Percentiles rank a stretch among this genome's conserved stretches.
phyloP scores from a whole-genome alignment of 768 basidiomycete genomes.

The Daedalea quercina region DNA sequence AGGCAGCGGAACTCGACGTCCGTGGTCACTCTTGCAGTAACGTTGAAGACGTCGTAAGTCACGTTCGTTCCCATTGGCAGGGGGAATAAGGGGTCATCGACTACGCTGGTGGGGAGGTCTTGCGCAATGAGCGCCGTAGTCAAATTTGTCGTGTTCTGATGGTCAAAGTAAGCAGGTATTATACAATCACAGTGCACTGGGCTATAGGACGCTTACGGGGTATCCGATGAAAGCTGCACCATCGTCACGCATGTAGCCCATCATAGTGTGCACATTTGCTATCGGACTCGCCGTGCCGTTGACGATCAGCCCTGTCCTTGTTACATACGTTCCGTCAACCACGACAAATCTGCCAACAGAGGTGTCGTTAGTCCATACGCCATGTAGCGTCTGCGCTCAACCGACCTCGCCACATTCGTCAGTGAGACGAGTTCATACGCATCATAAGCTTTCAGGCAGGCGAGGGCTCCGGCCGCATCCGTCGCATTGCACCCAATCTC shows the following conservation, averaged over 20 bases:
- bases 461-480: constrained; percentile 21
- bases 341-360: constrained; percentile 30
- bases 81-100: constrained; percentile 32
- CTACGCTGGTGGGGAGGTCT: constrained; percentile 13
- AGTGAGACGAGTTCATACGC: constrained; percentile 31
- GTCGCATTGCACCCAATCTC: constrained; percentile 33
- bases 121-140: constrained; percentile 18
- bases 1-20: constrained; percentile 42
- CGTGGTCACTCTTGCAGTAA: constrained; percentile 36
- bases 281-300: constrained; percentile 29
- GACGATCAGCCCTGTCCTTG: constrained; percentile 30
- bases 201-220: constrained; percentile 17
- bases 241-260: constrained; percentile 47
- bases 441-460: constrained; percentile 30
- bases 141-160: constrained; percentile 14
- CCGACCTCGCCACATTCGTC: constrained; percentile 24
- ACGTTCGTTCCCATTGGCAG: constrained; percentile 28
- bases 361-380: background rate
- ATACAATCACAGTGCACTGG: background rate
- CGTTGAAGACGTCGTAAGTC: constrained; percentile 38
- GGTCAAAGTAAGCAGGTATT: background rate
- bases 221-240: constrained; percentile 39
- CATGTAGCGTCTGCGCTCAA: background rate
- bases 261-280: constrained; percentile 39
- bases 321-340: constrained; percentile 41